A percentile compares a stretch with the other conserved stretches of the same genome.
Conservation (phyloP, 805 yeast species). For the Spathaspora gorwiae region DNA sequence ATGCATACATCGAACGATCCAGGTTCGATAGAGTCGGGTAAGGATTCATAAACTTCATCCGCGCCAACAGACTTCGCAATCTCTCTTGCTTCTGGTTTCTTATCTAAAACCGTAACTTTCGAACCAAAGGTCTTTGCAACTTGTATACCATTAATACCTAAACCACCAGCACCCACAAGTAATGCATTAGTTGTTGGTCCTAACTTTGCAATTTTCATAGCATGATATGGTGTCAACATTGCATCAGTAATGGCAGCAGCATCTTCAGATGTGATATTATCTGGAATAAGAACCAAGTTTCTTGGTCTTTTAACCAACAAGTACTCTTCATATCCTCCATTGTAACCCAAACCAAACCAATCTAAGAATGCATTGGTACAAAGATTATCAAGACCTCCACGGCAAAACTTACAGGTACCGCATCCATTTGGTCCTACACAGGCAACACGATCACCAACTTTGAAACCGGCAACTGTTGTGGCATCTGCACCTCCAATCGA, state of each 20-base stretch:
- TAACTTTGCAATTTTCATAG: slow-evolving; percentile 30
- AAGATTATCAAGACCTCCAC: slow-evolving; percentile 29
- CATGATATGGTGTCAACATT: slow-evolving; percentile 39
- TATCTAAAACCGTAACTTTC: slow-evolving; percentile 30
- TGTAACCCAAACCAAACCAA: slow-evolving; percentile 30
- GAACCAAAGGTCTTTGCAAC: slow-evolving; percentile 29
- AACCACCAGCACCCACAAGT: slow-evolving; percentile 39
- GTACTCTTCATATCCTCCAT: slow-evolving; percentile 41
- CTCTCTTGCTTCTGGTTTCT: slow-evolving; percentile 22
- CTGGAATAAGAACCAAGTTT: slow-evolving; percentile 34
- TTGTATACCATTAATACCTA: slow-evolving; percentile 40
- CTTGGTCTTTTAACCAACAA: slow-evolving; percentile 30
- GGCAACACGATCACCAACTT: slow-evolving; percentile 27
- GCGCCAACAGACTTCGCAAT: slow-evolving; percentile 36
- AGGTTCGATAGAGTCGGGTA: slow-evolving; percentile 16
- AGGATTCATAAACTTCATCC: slow-evolving; percentile 32
- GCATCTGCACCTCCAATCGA: slow-evolving; percentile 20
- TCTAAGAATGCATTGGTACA: slow-evolving; percentile 22
- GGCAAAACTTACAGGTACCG: slow-evolving; percentile 31
- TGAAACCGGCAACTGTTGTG: slow-evolving; percentile 13
- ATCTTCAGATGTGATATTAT: slow-evolving; percentile 28
- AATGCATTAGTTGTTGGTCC: slow-evolving; percentile 32
- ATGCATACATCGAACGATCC: slow-evolving; percentile 38
- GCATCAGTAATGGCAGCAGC: slow-evolving; percentile 42
- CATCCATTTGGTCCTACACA: slow-evolving; percentile 28